Conservation (phyloP, 768 basidiomycete genomes). For the Suillus weaverae region DNA sequence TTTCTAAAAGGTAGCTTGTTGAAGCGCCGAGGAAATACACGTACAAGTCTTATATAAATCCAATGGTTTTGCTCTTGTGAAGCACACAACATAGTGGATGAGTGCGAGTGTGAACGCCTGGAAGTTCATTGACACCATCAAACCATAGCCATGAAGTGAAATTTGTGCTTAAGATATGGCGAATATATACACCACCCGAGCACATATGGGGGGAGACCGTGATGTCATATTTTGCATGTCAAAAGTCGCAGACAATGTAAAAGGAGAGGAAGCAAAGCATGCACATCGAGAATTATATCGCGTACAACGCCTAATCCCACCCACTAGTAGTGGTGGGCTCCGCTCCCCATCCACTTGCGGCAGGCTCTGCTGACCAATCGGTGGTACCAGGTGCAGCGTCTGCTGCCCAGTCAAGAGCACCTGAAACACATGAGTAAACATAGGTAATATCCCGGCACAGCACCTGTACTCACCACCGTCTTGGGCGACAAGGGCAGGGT, state of each 20-base stretch:
- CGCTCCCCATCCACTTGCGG: conserved; percentile 39
- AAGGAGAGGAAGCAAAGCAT: conserved; percentile 19
- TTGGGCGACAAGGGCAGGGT: conserved; percentile 70
- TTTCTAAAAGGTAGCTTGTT: neutral
- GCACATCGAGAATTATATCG: conserved; percentile 17
- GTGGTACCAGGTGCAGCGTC: conserved; percentile 50
- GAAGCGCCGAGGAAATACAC: too few relatives aligned
- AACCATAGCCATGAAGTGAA: neutral
- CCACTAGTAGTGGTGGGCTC: conserved; percentile 26
- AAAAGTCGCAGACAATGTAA: conserved; percentile 18
- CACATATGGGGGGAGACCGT: conserved; percentile 1
- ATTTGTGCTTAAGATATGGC: neutral
- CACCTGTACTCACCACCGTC: conserved; percentile 47
- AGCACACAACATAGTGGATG: conserved; percentile 17
- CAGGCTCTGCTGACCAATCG: conserved; percentile 90
- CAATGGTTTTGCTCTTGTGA: conserved; percentile 20
- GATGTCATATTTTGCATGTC: conserved; percentile 22
- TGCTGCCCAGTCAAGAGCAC: conserved; percentile 83
- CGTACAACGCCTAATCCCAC: conserved; percentile 27
- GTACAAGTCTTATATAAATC: too few relatives aligned
- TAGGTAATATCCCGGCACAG: neutral
- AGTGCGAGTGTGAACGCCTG: neutral
- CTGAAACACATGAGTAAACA: conserved; percentile 32
- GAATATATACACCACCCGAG: neutral
- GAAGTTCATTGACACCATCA: neutral